These are phyloP conservation scores for Spirogloea muscicola DNA, from an alignment of 139 green algal species.

Conservation along the genomic window DNA sequence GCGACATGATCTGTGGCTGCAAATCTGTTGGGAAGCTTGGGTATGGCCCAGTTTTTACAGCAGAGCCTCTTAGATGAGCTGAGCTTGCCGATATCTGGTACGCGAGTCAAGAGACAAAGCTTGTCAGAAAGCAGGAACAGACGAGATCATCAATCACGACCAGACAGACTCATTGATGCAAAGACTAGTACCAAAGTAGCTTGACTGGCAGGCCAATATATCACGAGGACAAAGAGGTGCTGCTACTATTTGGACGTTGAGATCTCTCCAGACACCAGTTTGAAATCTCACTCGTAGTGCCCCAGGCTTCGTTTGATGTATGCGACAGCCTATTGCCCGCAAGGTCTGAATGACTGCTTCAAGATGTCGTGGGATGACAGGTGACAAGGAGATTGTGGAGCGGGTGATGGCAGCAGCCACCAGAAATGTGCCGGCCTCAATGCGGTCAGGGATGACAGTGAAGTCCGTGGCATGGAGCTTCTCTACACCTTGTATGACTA, in stretches of 20 bases:
- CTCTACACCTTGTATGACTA: conserved; percentile 45
- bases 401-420: conserved; percentile 52
- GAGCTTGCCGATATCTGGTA: conserved; percentile 18
- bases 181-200: no score
- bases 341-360: conserved; percentile 48
- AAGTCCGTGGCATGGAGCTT: conserved; percentile 41
- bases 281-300: no score
- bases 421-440: conserved; percentile 60
- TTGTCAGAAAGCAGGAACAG: neutral
- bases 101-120: neutral
- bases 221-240: no score
- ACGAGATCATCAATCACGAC: no score
- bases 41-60: conserved; percentile 54
- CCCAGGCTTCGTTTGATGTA: conserved; percentile 33
- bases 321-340: conserved; percentile 36
- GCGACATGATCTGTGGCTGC: conserved; percentile 56
- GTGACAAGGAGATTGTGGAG: conserved; percentile 44
- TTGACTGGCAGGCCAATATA: no score
- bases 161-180: neutral
- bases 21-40: conserved; percentile 62
- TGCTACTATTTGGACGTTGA: no score
- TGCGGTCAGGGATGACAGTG: conserved; percentile 61
- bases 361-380: conserved; percentile 48
- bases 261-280: no score
- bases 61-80: conserved; percentile 11